Evolutionary conservation across 495 filamentous ascomycete genomes (phyloP).

Genomic region (Talaromyces ruber): DNA sequence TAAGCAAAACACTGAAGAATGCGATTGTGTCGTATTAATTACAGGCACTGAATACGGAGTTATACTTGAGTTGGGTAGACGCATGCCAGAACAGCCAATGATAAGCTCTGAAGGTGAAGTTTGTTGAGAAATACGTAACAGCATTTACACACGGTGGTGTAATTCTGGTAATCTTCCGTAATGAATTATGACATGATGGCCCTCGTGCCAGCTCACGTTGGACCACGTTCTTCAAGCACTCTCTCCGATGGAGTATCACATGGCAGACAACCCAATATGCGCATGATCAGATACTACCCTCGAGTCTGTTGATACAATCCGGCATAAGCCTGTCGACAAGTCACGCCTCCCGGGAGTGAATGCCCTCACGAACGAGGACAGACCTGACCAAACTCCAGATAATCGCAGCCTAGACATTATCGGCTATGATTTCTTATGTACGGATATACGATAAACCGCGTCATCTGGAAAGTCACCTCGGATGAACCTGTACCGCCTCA

Average conservation of each 20-base stretch:
- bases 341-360: neutral
- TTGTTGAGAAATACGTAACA: neutral
- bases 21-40: neutral
- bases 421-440: neutral
- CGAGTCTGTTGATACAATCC: neutral
- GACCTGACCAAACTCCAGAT: neutral
- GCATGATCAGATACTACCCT: neutral
- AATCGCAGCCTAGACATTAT: neutral
- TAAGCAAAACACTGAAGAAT: too few relatives aligned
- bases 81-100: neutral
- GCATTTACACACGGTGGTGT: neutral
- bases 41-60: neutral
- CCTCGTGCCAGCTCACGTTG: neutral
- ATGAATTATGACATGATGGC: neutral
- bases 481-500: neutral
- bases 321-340: neutral
- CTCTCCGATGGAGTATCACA: neutral
- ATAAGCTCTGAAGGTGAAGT: neutral
- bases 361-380: neutral
- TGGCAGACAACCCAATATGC: neutral
- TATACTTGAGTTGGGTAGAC: neutral
- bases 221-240: neutral
- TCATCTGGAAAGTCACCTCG: too few relatives aligned
- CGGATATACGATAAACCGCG: neutral
- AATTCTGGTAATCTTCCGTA: neutral